phyloP scores from a whole-genome alignment of 495 filamentous ascomycete genomes.

The Chlorociboria aeruginascens region DNA sequence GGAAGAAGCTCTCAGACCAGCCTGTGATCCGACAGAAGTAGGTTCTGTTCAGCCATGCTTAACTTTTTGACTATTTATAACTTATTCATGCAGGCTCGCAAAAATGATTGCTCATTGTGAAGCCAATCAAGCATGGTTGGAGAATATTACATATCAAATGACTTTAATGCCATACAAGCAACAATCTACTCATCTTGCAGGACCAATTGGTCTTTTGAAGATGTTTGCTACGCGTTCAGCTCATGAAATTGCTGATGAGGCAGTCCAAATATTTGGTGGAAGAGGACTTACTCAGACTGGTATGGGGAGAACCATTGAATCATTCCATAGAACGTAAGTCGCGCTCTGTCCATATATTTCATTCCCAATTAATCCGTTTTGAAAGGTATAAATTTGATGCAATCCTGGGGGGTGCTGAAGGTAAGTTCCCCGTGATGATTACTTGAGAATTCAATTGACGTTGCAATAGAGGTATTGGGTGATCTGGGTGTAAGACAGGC shows the following conservation, averaged over 20 bases:
- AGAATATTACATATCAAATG: conserved; percentile 81
- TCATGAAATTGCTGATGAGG: conserved; percentile 71
- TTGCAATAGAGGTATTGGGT: conserved; percentile 50
- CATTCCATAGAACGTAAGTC: conserved; percentile 42
- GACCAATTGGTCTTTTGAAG: conserved; percentile 77
- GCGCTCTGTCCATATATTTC: not conserved
- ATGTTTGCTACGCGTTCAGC: conserved; percentile 62
- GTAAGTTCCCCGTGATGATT: conserved; percentile 1
- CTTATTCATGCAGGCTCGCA: conserved; percentile 37
- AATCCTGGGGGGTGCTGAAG: conserved; percentile 71
- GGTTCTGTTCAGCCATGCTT: not conserved
- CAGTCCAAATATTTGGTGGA: conserved; percentile 80
- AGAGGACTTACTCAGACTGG: conserved; percentile 69
- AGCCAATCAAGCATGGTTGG: conserved; percentile 75
- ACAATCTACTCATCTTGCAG: conserved; percentile 63
- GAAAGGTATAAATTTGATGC: conserved; percentile 82
- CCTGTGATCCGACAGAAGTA: conserved; percentile 73
- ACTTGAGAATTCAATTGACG: not conserved
- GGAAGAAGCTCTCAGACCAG: conserved; percentile 69
- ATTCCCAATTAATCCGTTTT: conserved; percentile 1
- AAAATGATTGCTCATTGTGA: conserved; percentile 80
- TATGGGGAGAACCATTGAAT: conserved; percentile 72
- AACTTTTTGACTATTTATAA: not conserved
- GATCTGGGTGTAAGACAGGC: conserved; percentile 78
- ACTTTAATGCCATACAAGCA: conserved; percentile 70